A percentile compares a stretch with the other conserved stretches of the same genome.
phyloP scores from a whole-genome alignment of 768 basidiomycete genomes.

The Sarcodon sp. region DNA sequence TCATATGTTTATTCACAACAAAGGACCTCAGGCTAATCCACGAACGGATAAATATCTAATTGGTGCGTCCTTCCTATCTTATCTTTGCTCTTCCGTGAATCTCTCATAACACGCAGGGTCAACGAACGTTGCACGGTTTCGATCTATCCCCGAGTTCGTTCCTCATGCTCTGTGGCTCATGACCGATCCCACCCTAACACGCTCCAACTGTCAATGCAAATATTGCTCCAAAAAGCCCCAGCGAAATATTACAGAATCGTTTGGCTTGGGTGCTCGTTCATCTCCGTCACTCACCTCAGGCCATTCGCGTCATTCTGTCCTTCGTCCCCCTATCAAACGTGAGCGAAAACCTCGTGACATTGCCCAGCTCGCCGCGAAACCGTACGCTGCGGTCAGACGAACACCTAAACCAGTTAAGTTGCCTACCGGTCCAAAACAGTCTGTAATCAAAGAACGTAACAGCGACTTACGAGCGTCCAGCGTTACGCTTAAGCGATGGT shows the following conservation, averaged over 20 bases:
- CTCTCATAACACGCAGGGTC: constrained; percentile 21
- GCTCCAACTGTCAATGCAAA: constrained; percentile 54
- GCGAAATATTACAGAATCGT: constrained; percentile 50
- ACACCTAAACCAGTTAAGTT: constrained; percentile 20
- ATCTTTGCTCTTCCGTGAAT: not conserved
- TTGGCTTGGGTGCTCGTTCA: constrained; percentile 30
- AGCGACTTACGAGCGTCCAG: constrained; percentile 50
- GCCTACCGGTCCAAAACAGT: constrained; percentile 25
- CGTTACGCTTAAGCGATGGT: constrained; percentile 41
- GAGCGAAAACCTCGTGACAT: too few relatives aligned
- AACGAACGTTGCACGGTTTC: constrained; percentile 36
- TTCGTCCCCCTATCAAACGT: too few relatives aligned
- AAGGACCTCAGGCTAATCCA: constrained; percentile 38
- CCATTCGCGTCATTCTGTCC: too few relatives aligned
- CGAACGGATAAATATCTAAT: constrained; percentile 72
- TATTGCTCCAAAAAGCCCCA: constrained; percentile 65
- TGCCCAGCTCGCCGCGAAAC: constrained; percentile 8
- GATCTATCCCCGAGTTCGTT: constrained; percentile 76
- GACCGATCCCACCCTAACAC: constrained; percentile 33
- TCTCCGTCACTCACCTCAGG: constrained; percentile 4
- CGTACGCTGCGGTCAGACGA: constrained; percentile 28
- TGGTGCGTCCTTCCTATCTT: constrained; percentile 28
- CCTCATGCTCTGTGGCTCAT: constrained; percentile 78
- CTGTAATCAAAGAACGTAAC: constrained; percentile 49
- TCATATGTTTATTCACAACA: constrained; percentile 62